phyloP scores from a whole-genome alignment of 768 basidiomycete species.

The Amanita rubescens region DNA sequence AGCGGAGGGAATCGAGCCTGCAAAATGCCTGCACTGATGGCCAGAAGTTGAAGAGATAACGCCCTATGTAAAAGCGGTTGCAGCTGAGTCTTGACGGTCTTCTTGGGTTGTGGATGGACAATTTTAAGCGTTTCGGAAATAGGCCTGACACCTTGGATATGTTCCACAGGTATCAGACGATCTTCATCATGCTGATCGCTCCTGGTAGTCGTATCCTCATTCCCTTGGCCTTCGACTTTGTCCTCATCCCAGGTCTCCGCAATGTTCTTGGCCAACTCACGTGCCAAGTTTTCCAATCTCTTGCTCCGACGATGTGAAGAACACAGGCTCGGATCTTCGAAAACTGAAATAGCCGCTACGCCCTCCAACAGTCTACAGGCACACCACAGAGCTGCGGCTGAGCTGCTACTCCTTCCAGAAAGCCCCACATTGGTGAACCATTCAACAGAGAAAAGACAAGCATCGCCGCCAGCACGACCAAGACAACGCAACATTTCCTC shows the following conservation, averaged over 20 bases:
- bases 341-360: conserved; percentile 41
- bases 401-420: conserved; percentile 33
- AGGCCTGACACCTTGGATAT: conserved; percentile 55
- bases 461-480: conserved; percentile 61
- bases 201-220: conserved; percentile 9
- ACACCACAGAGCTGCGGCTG: conserved; percentile 80
- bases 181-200: conserved; percentile 18
- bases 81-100: conserved; percentile 18
- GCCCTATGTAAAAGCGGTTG: conserved; percentile 66
- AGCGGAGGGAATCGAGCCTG: conserved; percentile 64
- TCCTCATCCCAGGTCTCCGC: conserved; percentile 66
- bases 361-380: conserved; percentile 74
- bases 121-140: conserved; percentile 55
- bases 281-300: conserved; percentile 55
- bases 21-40: conserved; percentile 64
- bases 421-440: conserved; percentile 64
- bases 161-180: conserved; percentile 39
- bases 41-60: conserved; percentile 67
- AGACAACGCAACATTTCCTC: conserved; percentile 67
- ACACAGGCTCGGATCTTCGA: conserved; percentile 19
- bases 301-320: conserved; percentile 31
- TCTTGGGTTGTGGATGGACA: conserved; percentile 24
- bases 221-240: conserved; percentile 21
- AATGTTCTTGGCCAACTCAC: conserved; percentile 53
- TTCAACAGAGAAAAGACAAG: conserved; percentile 69